phyloP scores from a whole-genome alignment of 208 protist species.

The Acanthamoeba castellanii region DNA sequence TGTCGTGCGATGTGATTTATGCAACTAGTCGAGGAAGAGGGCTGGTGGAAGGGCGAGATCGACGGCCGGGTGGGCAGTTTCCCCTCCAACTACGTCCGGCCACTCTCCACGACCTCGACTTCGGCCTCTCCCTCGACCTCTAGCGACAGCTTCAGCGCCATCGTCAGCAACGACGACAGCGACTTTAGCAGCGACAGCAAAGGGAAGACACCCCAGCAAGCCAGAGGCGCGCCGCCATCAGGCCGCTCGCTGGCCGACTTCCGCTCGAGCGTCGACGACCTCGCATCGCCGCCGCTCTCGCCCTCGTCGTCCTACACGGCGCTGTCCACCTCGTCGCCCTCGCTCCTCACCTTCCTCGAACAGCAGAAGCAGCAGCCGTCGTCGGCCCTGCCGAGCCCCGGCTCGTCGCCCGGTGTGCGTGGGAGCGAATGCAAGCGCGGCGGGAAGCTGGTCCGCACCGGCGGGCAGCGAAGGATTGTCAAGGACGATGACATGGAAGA shows the following conservation, averaged over 20 bases:
- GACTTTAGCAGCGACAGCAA: neutral
- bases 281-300: neutral
- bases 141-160: neutral
- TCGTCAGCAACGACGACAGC: neutral
- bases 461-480: neutral
- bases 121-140: neutral
- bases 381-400: neutral
- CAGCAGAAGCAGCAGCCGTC: conserved; percentile 8
- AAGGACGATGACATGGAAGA: neutral
- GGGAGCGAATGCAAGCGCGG: neutral
- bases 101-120: neutral
- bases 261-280: neutral
- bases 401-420: neutral
- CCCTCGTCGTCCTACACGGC: conserved; percentile 4
- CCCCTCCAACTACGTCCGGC: conserved; percentile 34
- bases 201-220: neutral
- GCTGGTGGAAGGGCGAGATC: conserved; percentile 49
- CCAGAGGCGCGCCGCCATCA: neutral
- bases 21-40: neutral
- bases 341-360: conserved; percentile 16
- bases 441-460: neutral
- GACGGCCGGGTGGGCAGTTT: neutral
- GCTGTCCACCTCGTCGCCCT: neutral
- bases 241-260: neutral
- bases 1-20: neutral